These are phyloP conservation scores for Hypoxylon crocopeplum DNA, from an alignment of 495 filamentous ascomycete species.

Conservation along the genomic window DNA sequence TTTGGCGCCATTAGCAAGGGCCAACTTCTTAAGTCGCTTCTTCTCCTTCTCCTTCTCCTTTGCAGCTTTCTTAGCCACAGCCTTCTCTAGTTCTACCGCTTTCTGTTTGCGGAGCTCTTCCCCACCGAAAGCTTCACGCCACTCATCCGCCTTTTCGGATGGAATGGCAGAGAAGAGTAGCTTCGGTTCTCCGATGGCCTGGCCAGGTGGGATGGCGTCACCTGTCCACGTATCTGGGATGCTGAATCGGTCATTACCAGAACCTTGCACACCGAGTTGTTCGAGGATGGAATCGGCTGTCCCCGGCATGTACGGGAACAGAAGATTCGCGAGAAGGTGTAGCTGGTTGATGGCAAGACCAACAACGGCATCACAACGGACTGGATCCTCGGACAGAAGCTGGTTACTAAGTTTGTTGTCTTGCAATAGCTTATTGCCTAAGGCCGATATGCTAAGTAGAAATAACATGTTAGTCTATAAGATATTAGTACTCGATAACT, in stretches of 20 bases:
- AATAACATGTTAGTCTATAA: conserved; percentile 5
- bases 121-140: conserved; percentile 78
- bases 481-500: not conserved
- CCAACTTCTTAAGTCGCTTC: conserved; percentile 58
- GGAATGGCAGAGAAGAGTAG: conserved; percentile 88
- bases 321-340: conserved; percentile 76
- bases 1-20: conserved; percentile 36
- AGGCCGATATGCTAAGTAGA: conserved; percentile 60
- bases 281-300: conserved; percentile 76
- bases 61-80: conserved; percentile 66
- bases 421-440: conserved; percentile 85
- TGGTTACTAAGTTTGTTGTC: conserved; percentile 83
- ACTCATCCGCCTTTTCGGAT: conserved; percentile 79
- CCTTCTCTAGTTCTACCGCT: conserved; percentile 49
- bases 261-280: conserved; percentile 60
- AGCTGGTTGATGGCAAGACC: conserved; percentile 83
- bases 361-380: conserved; percentile 76
- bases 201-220: conserved; percentile 68
- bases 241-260: conserved; percentile 60
- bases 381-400: conserved; percentile 73
- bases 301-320: conserved; percentile 84
- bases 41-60: conserved; percentile 56
- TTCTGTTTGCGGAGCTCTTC: conserved; percentile 56
- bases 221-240: conserved; percentile 79
- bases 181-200: conserved; percentile 80